Conservation (phyloP, 495 filamentous ascomycete genomes). For the Aspergillus ellipticus region DNA sequence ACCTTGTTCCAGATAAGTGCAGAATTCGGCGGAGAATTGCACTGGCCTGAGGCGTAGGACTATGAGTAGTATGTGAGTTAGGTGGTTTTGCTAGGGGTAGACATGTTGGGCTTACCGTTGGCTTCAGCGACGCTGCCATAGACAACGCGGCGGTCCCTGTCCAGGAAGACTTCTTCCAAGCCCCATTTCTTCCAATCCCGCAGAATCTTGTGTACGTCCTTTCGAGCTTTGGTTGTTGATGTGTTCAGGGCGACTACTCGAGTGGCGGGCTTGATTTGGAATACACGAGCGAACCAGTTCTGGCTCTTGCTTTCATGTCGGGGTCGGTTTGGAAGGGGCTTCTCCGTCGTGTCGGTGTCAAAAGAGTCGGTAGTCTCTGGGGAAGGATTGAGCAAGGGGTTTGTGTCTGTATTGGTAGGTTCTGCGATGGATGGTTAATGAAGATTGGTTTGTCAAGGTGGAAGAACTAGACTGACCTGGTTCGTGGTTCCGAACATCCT, state of each 20-base stretch:
- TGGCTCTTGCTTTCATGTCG: conserved; percentile 29
- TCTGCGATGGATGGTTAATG: conserved; percentile 3
- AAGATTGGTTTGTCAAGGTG: no score
- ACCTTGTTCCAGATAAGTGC: conserved; percentile 78
- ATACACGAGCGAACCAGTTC: conserved; percentile 82
- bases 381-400: conserved; percentile 16
- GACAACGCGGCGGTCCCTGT: conserved; percentile 69
- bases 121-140: conserved; percentile 67
- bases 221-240: conserved; percentile 62
- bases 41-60: conserved; percentile 74
- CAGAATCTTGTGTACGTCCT: conserved; percentile 69
- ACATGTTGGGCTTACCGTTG: conserved; percentile 62
- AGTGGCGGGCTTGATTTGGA: conserved; percentile 81
- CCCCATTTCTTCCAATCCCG: conserved; percentile 78
- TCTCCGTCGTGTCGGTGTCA: conserved; percentile 14
- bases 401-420: conserved; percentile 2
- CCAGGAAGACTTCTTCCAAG: conserved; percentile 67
- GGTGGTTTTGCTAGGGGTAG: not conserved
- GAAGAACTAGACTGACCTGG: conserved; percentile 30
- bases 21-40: conserved; percentile 76
- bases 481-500: conserved; percentile 8
- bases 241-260: conserved; percentile 70
- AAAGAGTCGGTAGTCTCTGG: conserved; percentile 16
- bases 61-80: conserved; percentile 25
- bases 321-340: conserved; percentile 13